Percentiles rank a stretch among this genome's conserved stretches.
Conservation (phyloP, 306 rosid species). For the Geum urbanum region DNA sequence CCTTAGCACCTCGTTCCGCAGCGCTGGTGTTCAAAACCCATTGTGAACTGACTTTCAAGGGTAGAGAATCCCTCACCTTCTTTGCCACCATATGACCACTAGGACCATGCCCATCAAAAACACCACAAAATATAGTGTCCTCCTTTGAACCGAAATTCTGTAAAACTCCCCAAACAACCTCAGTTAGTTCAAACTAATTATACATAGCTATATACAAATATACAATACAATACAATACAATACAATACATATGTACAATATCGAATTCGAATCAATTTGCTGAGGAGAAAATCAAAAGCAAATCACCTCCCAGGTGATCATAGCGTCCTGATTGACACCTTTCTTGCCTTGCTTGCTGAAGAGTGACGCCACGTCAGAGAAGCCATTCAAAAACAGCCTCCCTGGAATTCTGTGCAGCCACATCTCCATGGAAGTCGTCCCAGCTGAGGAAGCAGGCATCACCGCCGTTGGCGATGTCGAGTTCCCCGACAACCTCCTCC, state of each 20-base stretch:
- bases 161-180: not conserved
- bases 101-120: slow-evolving; percentile 98
- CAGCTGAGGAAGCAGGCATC: not conserved
- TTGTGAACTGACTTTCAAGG: slow-evolving; percentile 57
- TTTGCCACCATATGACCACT: slow-evolving; percentile 71
- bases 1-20: slow-evolving; percentile 29
- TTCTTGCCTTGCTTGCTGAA: slow-evolving; percentile 64
- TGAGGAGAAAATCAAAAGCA: not conserved
- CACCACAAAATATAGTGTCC: slow-evolving; percentile 65
- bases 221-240: not conserved
- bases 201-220: not conserved
- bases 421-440: slow-evolving; percentile 31
- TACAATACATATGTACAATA: not conserved
- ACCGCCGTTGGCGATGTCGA: not conserved
- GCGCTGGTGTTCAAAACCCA: slow-evolving; percentile 38
- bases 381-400: slow-evolving; percentile 61
- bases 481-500: slow-evolving; percentile 5
- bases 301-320: slow-evolving; percentile 89
- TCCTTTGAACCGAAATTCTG: slow-evolving; percentile 56
- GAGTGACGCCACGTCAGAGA: slow-evolving; percentile 51
- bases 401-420: slow-evolving; percentile 52
- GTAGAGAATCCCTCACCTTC: slow-evolving; percentile 76
- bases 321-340: slow-evolving; percentile 80
- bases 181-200: not conserved
- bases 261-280: not conserved